Conservation (phyloP, 768 basidiomycete species). For the Fomitopsis pulvina region DNA sequence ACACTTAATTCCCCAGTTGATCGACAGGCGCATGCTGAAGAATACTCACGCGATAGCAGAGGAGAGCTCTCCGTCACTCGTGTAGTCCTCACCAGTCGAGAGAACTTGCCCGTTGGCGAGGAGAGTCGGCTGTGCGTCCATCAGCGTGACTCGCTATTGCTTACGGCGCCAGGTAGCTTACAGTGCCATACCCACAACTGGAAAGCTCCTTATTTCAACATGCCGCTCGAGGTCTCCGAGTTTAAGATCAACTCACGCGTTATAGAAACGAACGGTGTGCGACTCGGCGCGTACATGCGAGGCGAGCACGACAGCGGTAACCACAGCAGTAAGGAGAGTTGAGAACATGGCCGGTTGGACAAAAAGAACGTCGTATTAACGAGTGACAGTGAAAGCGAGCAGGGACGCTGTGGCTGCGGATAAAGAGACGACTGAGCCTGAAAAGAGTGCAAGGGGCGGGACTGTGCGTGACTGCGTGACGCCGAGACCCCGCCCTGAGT, state of each 20-base stretch:
- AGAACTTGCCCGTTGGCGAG: slow-evolving; percentile 33
- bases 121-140: slow-evolving; percentile 27
- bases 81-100: slow-evolving; percentile 31
- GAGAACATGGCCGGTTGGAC: slow-evolving; percentile 14
- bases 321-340: slow-evolving; percentile 17
- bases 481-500: not conserved
- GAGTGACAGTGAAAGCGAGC: not conserved
- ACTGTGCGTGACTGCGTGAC: not conserved
- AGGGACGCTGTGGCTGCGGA: not conserved
- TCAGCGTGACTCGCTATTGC: not conserved
- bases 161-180: slow-evolving; percentile 12
- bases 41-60: slow-evolving; percentile 38
- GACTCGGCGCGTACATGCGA: slow-evolving; percentile 26
- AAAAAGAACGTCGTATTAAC: not conserved
- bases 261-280: slow-evolving; percentile 40
- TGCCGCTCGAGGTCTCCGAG: not conserved
- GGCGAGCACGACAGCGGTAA: slow-evolving; percentile 15
- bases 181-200: slow-evolving; percentile 34
- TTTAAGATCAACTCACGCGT: slow-evolving; percentile 29
- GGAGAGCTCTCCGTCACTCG: slow-evolving; percentile 23
- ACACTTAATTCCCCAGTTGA: not conserved
- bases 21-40: not conserved
- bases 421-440: not conserved
- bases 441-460: not conserved
- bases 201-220: not conserved